Evolutionary conservation across 352 stramenopile species (phyloP), one percentile per base, ranked within the genome.

Genomic region (Phytophthora pinifolia): DNA sequence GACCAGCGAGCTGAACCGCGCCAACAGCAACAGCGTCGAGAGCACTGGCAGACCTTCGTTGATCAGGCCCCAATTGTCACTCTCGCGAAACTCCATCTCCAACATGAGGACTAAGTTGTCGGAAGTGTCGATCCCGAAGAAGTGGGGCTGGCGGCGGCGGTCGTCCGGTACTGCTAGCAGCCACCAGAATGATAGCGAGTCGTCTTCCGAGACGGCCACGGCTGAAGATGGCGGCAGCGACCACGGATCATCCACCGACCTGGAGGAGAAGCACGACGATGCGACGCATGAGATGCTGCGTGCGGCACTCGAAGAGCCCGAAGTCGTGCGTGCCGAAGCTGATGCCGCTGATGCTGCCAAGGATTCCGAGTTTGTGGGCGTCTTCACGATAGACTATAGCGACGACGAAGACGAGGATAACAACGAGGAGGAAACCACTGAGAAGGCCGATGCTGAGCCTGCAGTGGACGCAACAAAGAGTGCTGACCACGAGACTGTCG

Each of bases 381-480:
- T 90, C 44, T 90, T 90, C 50, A 90, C 80, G 41, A 90, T 90
- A 69, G 79, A 88, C 49, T 85, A 89, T 58, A 89, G 79, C 49
- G 80, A 90, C 37, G 77, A 88, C 46, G 77, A 90, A 56, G 75
- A 83, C 12, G 72, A 84, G 10, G 46, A 70, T n/a, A 59, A 56
- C 20, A 61, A 37, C 25, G 39, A 53, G 48, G 49, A 67, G 32
- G 18, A 27, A 6, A 4, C 37, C 5, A 25, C 36, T 12, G 15
- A 34, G 0, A 38, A 57, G 33, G 47, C 22, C 22, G 22, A 54
- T 14, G 34, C 12, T 6, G 33, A 57, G 0, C 9, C 42, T 15
- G 54, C 54, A 27, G 36, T 34, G 0, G 33, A 58, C 18, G 36
- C 56, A 6, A 41, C 30, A 9, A 67, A 70, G 25, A 27, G 9